Conservation (phyloP, 768 basidiomycete species). For the Russula sp. region DNA sequence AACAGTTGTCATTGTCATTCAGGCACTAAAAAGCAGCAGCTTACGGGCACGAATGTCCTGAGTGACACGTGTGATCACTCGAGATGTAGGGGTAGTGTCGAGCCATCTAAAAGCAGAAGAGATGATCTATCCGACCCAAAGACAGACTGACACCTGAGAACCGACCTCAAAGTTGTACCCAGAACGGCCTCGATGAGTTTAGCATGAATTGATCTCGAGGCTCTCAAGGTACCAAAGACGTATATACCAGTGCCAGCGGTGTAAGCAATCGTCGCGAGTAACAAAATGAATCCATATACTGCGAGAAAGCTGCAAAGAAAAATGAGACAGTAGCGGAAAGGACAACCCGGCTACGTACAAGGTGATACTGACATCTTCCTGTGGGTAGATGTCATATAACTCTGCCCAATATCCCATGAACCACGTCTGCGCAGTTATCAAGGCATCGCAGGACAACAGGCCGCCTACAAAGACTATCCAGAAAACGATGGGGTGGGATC, state of each 20-base stretch:
- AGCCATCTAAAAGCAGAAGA: constrained; percentile 34
- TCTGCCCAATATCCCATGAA: constrained; percentile 40
- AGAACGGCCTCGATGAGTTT: constrained; percentile 47
- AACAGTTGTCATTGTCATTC: not conserved
- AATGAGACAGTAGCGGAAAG: not conserved
- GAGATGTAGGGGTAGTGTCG: constrained; percentile 44
- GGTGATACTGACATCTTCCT: constrained; percentile 30
- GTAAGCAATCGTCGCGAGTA: constrained; percentile 28
- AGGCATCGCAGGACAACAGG: constrained; percentile 24
- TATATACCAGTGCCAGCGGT: constrained; percentile 32
- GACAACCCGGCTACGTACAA: constrained; percentile 26
- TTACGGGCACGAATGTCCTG: constrained; percentile 46
- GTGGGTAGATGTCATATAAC: constrained; percentile 32
- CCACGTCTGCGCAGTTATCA: constrained; percentile 31
- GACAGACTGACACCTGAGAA: constrained; percentile 24
- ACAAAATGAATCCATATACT: constrained; percentile 37
- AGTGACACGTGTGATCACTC: constrained; percentile 59
- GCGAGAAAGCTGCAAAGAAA: constrained; percentile 38
- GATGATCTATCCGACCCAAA: not conserved
- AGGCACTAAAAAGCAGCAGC: not conserved
- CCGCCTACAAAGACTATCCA: constrained; percentile 25
- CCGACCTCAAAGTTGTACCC: constrained; percentile 54
- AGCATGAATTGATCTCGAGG: constrained; percentile 47
- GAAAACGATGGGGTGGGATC: constrained; percentile 27
- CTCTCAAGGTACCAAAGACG: constrained; percentile 43